Evolutionary conservation across 129 eudicot species (phyloP).

Genomic region (Pseudognaphalium luteoalbum): DNA sequence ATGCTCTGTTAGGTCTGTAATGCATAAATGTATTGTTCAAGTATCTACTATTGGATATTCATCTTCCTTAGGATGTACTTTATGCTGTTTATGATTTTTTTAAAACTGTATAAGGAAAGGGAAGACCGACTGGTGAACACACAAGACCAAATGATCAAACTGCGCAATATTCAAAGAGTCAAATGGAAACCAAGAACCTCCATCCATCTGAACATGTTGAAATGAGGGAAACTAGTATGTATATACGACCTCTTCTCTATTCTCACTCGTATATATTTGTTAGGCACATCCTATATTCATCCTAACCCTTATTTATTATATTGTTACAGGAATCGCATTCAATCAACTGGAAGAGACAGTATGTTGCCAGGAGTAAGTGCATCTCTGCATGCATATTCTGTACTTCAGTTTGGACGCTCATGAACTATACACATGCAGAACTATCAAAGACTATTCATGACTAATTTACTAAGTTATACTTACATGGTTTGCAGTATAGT

Average conservation of each 20-base stretch:
- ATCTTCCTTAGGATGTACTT: slow-evolving; percentile 7
- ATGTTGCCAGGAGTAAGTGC: slow-evolving; percentile 51
- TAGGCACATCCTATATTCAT: background rate
- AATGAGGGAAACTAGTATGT: slow-evolving; percentile 54
- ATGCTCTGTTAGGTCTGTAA: slow-evolving; percentile 5
- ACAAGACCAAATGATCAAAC: slow-evolving; percentile 36
- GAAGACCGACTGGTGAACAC: slow-evolving; percentile 31
- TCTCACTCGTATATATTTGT: slow-evolving; percentile 6
- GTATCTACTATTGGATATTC: slow-evolving; percentile 12
- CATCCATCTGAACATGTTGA: slow-evolving; percentile 39
- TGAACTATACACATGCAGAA: slow-evolving; percentile 14
- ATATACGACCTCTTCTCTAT: slow-evolving; percentile 24
- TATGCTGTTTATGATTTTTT: slow-evolving; percentile 28
- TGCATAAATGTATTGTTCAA: slow-evolving; percentile 13
- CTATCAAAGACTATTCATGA: slow-evolving; percentile 14
- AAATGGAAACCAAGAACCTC: slow-evolving; percentile 30
- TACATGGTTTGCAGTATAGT: slow-evolving; percentile 19
- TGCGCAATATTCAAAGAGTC: slow-evolving; percentile 30
- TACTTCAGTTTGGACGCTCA: slow-evolving; percentile 23
- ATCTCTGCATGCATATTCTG: slow-evolving; percentile 21
- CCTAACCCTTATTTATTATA: slow-evolving; percentile 29
- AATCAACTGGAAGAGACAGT: slow-evolving; percentile 38
- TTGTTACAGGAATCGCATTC: slow-evolving; percentile 50
- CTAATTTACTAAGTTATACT: slow-evolving; percentile 12
- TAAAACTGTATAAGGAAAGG: slow-evolving; percentile 39